phyloP scores from a whole-genome alignment of 2,329 filamentous ascomycete species.

The Beauveria pseudobassiana region DNA sequence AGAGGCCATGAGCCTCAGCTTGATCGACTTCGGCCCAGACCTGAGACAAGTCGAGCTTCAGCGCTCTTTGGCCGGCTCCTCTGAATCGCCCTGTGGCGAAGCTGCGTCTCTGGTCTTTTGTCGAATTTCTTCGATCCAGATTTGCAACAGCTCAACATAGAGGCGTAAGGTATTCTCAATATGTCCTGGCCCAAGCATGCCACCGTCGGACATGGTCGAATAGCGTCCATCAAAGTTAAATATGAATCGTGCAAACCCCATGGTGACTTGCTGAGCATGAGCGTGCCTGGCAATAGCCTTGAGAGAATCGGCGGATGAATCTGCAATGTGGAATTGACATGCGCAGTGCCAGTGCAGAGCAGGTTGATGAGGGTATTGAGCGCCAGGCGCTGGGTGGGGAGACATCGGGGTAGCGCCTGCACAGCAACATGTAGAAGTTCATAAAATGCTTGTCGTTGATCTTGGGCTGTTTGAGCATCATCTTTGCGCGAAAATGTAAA shows the following conservation, averaged over 20 bases:
- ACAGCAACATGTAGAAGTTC: slow-evolving; percentile 93
- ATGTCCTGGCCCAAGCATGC: slow-evolving; percentile 87
- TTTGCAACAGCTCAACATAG: slow-evolving; percentile 87
- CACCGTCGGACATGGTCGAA: slow-evolving; percentile 95
- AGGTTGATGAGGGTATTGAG: slow-evolving; percentile 93
- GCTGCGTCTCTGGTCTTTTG: slow-evolving; percentile 71
- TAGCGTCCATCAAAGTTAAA: slow-evolving; percentile 98
- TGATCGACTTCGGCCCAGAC: slow-evolving; percentile 93
- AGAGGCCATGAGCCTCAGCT: slow-evolving; percentile 91
- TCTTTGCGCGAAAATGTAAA: slow-evolving; percentile 86
- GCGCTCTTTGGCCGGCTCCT: slow-evolving; percentile 60
- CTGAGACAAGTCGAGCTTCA: slow-evolving; percentile 77
- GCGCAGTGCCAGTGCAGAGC: slow-evolving; percentile 91
- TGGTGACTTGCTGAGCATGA: slow-evolving; percentile 90
- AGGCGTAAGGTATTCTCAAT: slow-evolving; percentile 90
- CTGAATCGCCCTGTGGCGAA: slow-evolving; percentile 56
- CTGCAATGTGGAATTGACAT: slow-evolving; percentile 90
- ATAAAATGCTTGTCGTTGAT: slow-evolving; percentile 92
- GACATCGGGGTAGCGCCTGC: slow-evolving; percentile 87
- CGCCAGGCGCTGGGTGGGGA: no score
- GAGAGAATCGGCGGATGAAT: slow-evolving; percentile 83
- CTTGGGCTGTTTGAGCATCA: slow-evolving; percentile 61
- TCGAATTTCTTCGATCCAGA: slow-evolving; percentile 96
- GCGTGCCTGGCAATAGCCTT: slow-evolving; percentile 93
- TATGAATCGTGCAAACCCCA: slow-evolving; percentile 93